A percentile compares a stretch with the other conserved stretches of the same genome.
These are phyloP conservation scores for Elongisporangium undulatum DNA, from an alignment of 352 stramenopile genomes.

Conservation along the genomic window DNA sequence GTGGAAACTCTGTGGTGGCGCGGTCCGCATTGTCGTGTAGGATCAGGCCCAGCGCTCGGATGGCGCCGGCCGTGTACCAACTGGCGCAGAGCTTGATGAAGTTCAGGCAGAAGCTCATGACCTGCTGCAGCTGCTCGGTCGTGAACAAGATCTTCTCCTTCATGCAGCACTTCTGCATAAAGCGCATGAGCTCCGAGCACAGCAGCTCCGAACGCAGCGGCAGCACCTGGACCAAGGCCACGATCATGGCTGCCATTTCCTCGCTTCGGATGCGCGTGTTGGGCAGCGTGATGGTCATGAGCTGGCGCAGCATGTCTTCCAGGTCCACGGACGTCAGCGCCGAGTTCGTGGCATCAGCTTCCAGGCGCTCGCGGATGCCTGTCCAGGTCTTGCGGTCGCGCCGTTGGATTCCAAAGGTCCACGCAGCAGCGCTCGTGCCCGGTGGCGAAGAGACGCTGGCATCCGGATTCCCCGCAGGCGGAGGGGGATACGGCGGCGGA, in stretches of 20 bases:
- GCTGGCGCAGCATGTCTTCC: slow-evolving; percentile 75
- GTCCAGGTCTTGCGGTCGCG: slow-evolving; percentile 70
- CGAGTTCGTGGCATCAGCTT: slow-evolving; percentile 47
- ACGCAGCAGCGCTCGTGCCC: slow-evolving; percentile 7
- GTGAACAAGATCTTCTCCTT: slow-evolving; percentile 74
- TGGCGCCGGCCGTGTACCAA: slow-evolving; percentile 70
- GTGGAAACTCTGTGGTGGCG: slow-evolving; percentile 50
- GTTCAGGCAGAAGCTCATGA: slow-evolving; percentile 67
- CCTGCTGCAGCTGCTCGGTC: slow-evolving; percentile 39
- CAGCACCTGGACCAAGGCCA: slow-evolving; percentile 50
- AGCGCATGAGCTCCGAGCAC: slow-evolving; percentile 72
- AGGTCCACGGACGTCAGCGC: slow-evolving; percentile 71
- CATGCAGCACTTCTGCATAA: slow-evolving; percentile 72
- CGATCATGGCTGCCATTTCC: slow-evolving; percentile 60
- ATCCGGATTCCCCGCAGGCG: not conserved
- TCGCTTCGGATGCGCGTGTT: slow-evolving; percentile 64
- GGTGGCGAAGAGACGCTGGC: not conserved
- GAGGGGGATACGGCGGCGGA: not conserved
- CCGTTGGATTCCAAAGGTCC: slow-evolving; percentile 58
- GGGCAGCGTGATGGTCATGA: slow-evolving; percentile 50
- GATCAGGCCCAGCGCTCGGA: slow-evolving; percentile 65
- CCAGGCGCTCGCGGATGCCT: slow-evolving; percentile 39
- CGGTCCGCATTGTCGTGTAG: slow-evolving; percentile 79
- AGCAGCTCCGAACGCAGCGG: slow-evolving; percentile 66
- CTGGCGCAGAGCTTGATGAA: slow-evolving; percentile 74